Conservation (phyloP, 495 filamentous ascomycete species). For the Neurospora sublineolata region DNA sequence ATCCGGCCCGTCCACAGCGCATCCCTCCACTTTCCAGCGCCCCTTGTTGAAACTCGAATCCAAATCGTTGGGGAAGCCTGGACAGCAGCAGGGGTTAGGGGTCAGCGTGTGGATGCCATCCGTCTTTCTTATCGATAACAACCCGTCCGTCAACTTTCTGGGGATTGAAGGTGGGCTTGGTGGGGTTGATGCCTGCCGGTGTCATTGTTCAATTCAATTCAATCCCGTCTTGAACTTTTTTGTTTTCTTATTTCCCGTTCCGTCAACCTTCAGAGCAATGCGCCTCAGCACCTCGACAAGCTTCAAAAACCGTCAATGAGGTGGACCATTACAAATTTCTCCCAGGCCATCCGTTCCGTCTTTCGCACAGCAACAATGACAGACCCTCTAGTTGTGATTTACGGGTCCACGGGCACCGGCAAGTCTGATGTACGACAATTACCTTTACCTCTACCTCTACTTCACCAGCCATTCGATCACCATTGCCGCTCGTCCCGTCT, state of each 20-base stretch:
- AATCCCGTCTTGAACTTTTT: background rate
- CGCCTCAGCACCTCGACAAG: background rate
- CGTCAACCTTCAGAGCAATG: background rate
- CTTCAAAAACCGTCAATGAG: background rate
- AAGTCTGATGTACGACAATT: slow-evolving; percentile 75
- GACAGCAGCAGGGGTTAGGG: background rate
- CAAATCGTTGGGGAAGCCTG: background rate
- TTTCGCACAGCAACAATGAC: slow-evolving; percentile 3
- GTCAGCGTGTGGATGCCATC: background rate
- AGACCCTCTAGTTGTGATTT: slow-evolving; percentile 65
- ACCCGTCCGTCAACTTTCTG: background rate
- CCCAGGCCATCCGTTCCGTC: background rate
- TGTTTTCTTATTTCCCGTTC: background rate
- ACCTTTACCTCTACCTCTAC: background rate
- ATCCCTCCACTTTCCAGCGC: background rate
- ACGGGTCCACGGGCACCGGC: slow-evolving; percentile 90
- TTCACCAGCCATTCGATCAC: background rate
- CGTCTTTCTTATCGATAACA: background rate
- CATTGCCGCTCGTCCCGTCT: background rate
- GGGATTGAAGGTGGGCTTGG: background rate
- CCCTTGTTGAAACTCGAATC: background rate
- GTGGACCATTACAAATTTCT: background rate
- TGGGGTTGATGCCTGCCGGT: background rate
- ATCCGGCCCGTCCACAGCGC: background rate
- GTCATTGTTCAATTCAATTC: background rate